Base-by-base conservation (phyloP, 495 filamentous ascomycete genomes). In the Penicillium mononematosum region DNA sequence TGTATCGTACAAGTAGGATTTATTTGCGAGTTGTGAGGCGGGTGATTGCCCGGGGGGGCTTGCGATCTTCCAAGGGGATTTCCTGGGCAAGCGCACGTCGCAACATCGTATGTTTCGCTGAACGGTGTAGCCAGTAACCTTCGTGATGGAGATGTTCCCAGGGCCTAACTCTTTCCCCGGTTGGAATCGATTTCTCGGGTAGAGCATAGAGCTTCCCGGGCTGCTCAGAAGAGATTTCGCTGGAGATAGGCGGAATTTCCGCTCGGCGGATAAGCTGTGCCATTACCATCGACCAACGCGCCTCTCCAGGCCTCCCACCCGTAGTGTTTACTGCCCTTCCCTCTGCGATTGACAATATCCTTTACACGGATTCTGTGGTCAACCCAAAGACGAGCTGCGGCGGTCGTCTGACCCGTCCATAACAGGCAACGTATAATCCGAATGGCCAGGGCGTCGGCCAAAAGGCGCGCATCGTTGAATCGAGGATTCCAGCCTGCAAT, bases 231-330 rank as follows among this genome's bases (percentile, higher is more conserved):
- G 53, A 50, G 16, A 24, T 50, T 55, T 58, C 68, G 16, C 19
- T 49, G 29, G 65, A 58, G 53, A 82, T 73, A 17, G 66, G 61
- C 45, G 75, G 67, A 29, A 84, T 66, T 39, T 81, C 76, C 9
- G 79, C 81, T 62, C 81, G 85, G 49, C 85, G 81, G n/a, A 93
- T 85, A 24, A 92, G 71, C 58, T 92, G 78, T 2, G 87, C 88
- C 90, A 96, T 93, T 5, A 90, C 77, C 55, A 81, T 83, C 17
- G 87, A 84, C 91, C 91, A 96, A 53, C 86, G 80, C 20, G 90
- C 82, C 68, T 93, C 85, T n/a, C 91, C 91, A 96, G 3, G 90
- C 89, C 63, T 90, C 82, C 89, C 89, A 96, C 8, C 88, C 88
- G 70, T 93, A 94, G 57, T 88, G 90, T 34, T 81, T 81, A 14